Percentiles rank a stretch among this genome's conserved stretches.
Conservation (phyloP, 73 alveolate species). For the Tetrahymena elliotti region DNA sequence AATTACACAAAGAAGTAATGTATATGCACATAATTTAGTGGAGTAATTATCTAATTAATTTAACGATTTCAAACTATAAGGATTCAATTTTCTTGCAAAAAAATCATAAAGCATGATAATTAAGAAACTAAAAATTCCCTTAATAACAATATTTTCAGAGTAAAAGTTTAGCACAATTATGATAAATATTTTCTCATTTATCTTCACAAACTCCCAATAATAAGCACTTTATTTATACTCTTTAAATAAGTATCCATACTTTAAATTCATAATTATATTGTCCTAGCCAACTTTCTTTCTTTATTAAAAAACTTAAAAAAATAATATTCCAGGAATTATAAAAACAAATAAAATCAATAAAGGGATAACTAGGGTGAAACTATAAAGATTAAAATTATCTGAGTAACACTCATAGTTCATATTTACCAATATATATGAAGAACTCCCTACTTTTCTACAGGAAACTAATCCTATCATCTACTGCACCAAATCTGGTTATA, state of each 20-base stretch:
- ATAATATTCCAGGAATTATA: not conserved
- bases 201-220: not conserved
- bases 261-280: too few species aligned
- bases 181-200: too few species aligned
- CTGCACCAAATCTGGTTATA: not conserved
- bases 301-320: too few species aligned
- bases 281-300: not conserved
- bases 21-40: not conserved
- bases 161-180: too few species aligned
- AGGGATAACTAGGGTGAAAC: not conserved
- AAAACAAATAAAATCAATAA: not conserved
- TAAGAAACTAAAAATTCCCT: not conserved
- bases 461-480: not conserved
- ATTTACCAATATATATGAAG: not conserved
- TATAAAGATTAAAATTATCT: too few species aligned
- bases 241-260: not conserved
- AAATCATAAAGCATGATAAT: not conserved
- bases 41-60: not conserved
- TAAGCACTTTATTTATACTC: not conserved
- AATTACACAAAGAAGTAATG: not conserved
- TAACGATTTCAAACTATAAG: not conserved
- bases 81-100: not conserved
- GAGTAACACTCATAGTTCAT: not conserved
- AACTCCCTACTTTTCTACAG: not conserved
- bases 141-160: not conserved